Conservation (phyloP, 495 filamentous ascomycete species). For the Podospora sp. region DNA sequence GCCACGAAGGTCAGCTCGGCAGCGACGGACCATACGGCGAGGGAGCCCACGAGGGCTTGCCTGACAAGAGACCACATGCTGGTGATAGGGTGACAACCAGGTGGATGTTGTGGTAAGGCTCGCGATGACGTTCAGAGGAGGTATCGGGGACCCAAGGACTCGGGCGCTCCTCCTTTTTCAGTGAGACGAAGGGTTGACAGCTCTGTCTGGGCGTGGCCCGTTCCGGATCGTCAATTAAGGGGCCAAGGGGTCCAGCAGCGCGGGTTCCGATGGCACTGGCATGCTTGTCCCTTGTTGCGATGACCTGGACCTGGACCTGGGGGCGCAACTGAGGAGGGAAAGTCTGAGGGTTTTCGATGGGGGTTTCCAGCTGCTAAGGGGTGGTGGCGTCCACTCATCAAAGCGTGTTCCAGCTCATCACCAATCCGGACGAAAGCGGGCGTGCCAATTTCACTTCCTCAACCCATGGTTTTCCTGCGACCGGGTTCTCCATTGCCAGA, state of each 20-base stretch:
- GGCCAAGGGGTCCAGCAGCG: neutral
- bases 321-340: no score
- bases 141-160: neutral
- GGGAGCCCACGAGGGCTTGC: slow-evolving; percentile 16
- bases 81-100: neutral
- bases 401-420: slow-evolving; percentile 5
- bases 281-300: neutral
- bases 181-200: neutral
- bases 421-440: slow-evolving; percentile 1
- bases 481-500: slow-evolving; percentile 3
- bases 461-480: slow-evolving; percentile 2
- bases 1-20: slow-evolving; percentile 29
- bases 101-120: neutral
- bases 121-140: neutral
- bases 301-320: neutral
- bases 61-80: slow-evolving; percentile 26
- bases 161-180: neutral
- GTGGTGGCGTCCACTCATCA: slow-evolving; percentile 7
- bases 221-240: neutral
- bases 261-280: neutral
- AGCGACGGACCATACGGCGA: slow-evolving; percentile 20
- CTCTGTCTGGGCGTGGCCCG: neutral
- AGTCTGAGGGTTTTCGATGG: neutral
- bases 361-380: neutral
- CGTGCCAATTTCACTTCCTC: slow-evolving; percentile 11